Base-by-base conservation (phyloP, 2,329 filamentous ascomycete genomes). In the Chaetomiaceae sp. region DNA sequence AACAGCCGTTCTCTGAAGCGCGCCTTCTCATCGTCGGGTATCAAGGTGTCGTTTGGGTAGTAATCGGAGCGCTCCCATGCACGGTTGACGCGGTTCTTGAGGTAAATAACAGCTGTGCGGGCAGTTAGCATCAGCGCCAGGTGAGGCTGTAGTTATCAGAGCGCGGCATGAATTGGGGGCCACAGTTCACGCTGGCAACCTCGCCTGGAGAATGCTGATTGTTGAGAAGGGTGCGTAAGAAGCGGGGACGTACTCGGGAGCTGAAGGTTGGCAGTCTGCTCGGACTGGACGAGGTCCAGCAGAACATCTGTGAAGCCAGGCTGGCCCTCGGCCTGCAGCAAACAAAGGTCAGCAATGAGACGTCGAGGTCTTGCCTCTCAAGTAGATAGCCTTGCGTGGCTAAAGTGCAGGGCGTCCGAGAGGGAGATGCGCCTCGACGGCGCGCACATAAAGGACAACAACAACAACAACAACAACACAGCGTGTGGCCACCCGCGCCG, bases 51-150 rank as follows among this genome's bases (percentile, higher is more conserved):
- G 60, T 79, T 77, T 53, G 83, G 78, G 62, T 78, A 82, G 56
- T 91, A 85, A 56, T 94, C 87, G 61, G 77, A 75, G 53, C 79
- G 81, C 46, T 84, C 78, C 93, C 93, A 98, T 60, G 88, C 89
- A 64, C 90, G 86, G 66, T 86, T 91, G 66, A 97, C 86, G 64
- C 90, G 86, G 71, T 98, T 97, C 74, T 98, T 98, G 66, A 97
- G 81, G 71, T 97, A 98, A 59, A 98, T 88, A 63, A 91, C 90
- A 62, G 89, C 91, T 96, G 67, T 18, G 26, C 38, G 47, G 38
- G 42, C 38, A 45, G 48, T 57, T 43, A 55, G 42, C 46, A 9
- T 6, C 22, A 47, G 48, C 58, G 33, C 36, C 36, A 24, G 41
- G 43, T 35, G 19, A 20, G 20, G 5, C n/a, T 19, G n/a, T 18